Evolutionary conservation across 2,329 filamentous ascomycete genomes (phyloP), one percentile per base, ranked within the genome.

Genomic region (Penicillium digitatum): DNA sequence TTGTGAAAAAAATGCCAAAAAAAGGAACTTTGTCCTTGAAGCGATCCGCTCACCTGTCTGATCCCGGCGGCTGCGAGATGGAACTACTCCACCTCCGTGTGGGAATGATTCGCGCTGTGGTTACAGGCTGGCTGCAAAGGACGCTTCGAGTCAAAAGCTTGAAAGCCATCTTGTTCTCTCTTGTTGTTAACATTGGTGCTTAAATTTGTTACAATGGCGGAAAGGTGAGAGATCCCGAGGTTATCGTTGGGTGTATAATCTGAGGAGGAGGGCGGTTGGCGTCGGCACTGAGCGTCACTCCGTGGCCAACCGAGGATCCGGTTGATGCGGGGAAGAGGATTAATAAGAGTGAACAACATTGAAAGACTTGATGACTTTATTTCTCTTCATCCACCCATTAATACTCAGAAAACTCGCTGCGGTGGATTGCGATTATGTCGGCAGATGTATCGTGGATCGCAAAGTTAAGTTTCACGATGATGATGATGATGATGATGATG

Each of bases 51-150:
- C 11, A 86, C 83, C 78, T 79, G 67, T 86, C 83, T 55, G 83
- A 82, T 42, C 79, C 82, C 38, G 81, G 80, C 44, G 78, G 76
- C 60, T 84, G 82, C 22, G 82, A 83, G 52, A 85, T 77, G 31
- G 81, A 79, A 53, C 69, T 71, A 56, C 76, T 78, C 77, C 79
- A 82, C 76, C 78, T 71, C 68, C 70, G 66, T 44, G 64, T 58
- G 44, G 58, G 29, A 45, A 52, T 32, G 29, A 53, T 39, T 52
- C 45, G 52, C 49, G 38, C 12, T 48, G 55, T 18, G 43, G 53
- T 52, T 49, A 59, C n/a, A 45, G 48, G 8, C 52, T 50, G 39
- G 12, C 46, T 26, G 14, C 40, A 32, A 27, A 50, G 16, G 11
- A 35, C 45, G 32, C 52, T 55, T 32, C 59, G 58, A 20, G 55